A percentile compares a stretch with the other conserved stretches of the same genome.
Conservation (phyloP, 2,329 filamentous ascomycete genomes). For the Colletotrichum ledebouriae region DNA sequence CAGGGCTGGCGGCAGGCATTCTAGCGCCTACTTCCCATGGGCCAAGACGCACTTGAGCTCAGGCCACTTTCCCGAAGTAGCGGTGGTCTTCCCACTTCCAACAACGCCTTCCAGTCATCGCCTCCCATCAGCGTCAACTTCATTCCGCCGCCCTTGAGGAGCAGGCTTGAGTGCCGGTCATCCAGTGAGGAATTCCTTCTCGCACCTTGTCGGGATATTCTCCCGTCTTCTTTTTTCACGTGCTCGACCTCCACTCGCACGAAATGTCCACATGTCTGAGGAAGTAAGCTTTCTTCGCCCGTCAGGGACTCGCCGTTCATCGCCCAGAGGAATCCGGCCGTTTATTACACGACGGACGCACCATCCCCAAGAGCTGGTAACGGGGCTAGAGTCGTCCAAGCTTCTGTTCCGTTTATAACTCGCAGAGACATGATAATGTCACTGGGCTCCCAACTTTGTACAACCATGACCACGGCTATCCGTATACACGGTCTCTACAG, state of each 20-base stretch:
- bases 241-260: conserved; percentile 9
- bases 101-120: conserved; percentile 15
- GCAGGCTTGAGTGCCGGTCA: background rate
- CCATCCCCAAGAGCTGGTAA: background rate
- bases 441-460: background rate
- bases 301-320: background rate
- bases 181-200: background rate
- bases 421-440: conserved; percentile 6
- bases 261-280: conserved; percentile 10
- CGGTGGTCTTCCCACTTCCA: background rate
- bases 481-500: background rate
- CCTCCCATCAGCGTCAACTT: background rate
- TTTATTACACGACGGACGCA: conserved; percentile 7
- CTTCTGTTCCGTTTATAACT: conserved; percentile 7
- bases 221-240: conserved; percentile 14
- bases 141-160: conserved; percentile 9
- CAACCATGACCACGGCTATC: background rate
- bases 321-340: conserved; percentile 1
- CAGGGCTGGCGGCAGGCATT: conserved; percentile 9
- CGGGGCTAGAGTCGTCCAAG: conserved; percentile 3
- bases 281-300: conserved; percentile 3
- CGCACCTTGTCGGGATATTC: background rate
- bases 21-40: conserved; percentile 7
- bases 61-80: conserved; percentile 3
- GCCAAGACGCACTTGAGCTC: background rate